Evolutionary conservation across 805 yeast genomes (phyloP).

Genomic region (Ogataea saltuana): DNA sequence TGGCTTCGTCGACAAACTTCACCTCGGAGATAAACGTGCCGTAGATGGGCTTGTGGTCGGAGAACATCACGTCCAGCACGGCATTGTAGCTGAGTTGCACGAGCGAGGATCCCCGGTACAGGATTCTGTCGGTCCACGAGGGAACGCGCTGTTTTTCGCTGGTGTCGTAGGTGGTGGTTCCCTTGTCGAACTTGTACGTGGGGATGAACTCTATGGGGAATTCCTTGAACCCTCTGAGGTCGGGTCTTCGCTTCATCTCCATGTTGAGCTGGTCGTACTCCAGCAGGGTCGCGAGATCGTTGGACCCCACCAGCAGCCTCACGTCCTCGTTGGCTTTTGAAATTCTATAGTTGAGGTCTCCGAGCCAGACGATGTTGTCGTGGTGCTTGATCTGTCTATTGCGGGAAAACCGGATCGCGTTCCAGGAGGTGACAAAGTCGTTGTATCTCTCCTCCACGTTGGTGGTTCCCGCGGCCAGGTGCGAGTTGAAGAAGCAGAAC

Average conservation of each 20-base stretch:
- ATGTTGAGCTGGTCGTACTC: slow-evolving; percentile 75
- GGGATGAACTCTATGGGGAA: slow-evolving; percentile 77
- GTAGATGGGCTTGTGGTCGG: slow-evolving; percentile 94
- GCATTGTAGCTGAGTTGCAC: slow-evolving; percentile 69
- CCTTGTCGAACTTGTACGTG: slow-evolving; percentile 90
- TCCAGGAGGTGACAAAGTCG: slow-evolving; percentile 75
- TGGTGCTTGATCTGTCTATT: slow-evolving; percentile 78
- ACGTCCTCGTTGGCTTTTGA: slow-evolving; percentile 72
- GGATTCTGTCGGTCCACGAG: slow-evolving; percentile 93
- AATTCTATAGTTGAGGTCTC: slow-evolving; percentile 89
- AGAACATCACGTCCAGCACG: slow-evolving; percentile 56
- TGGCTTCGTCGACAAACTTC: slow-evolving; percentile 64
- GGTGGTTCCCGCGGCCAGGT: slow-evolving; percentile 87
- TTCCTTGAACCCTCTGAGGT: slow-evolving; percentile 77
- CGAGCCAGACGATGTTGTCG: slow-evolving; percentile 89
- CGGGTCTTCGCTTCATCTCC: slow-evolving; percentile 71
- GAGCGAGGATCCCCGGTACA: slow-evolving; percentile 60
- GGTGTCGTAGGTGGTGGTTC: slow-evolving; percentile 76
- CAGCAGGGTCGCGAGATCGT: slow-evolving; percentile 52
- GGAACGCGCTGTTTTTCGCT: slow-evolving; percentile 93
- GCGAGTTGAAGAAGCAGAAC: slow-evolving; percentile 85
- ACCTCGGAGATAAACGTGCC: slow-evolving; percentile 72
- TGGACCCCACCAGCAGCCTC: slow-evolving; percentile 49
- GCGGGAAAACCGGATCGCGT: slow-evolving; percentile 76
- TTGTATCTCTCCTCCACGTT: slow-evolving; percentile 83